Percentiles rank a stretch among this genome's conserved stretches.
phyloP scores from a whole-genome alignment of 208 protist species.

The Trypanosoma lewisi region DNA sequence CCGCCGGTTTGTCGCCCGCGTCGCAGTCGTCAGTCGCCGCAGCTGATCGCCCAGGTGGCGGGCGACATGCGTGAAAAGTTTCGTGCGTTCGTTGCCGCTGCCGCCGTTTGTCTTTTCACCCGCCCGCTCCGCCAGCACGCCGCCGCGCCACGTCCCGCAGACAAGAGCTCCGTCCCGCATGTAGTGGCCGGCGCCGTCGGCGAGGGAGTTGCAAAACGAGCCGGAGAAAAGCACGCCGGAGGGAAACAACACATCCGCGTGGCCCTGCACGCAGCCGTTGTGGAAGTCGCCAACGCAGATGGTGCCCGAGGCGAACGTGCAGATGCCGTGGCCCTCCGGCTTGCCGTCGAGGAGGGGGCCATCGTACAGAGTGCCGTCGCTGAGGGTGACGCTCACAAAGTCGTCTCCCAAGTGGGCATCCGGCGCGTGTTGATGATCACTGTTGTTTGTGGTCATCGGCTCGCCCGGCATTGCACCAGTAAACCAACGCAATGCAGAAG shows the following conservation, averaged over 20 bases:
- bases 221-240: constrained; percentile 60
- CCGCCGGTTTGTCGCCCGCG: background rate
- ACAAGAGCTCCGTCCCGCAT: constrained; percentile 28
- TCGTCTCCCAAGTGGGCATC: background rate
- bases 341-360: constrained; percentile 40
- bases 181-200: constrained; percentile 45
- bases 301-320: constrained; percentile 58
- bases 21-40: background rate
- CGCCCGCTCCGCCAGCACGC: background rate
- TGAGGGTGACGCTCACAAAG: background rate
- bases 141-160: constrained; percentile 40
- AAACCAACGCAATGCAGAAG: constrained; percentile 6
- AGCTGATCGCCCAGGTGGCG: background rate
- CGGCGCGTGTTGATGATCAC: constrained; percentile 35
- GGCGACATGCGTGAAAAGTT: constrained; percentile 1
- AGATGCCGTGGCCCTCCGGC: constrained; percentile 55
- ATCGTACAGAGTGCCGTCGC: constrained; percentile 52
- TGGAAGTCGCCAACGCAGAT: constrained; percentile 61
- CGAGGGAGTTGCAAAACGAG: constrained; percentile 32
- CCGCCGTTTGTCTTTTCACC: background rate
- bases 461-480: constrained; percentile 3
- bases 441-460: constrained; percentile 3
- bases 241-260: constrained; percentile 54
- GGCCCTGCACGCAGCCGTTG: constrained; percentile 47
- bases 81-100: background rate